phyloP scores from a whole-genome alignment of 2,329 filamentous ascomycete genomes.

The Endothia cerciana region DNA sequence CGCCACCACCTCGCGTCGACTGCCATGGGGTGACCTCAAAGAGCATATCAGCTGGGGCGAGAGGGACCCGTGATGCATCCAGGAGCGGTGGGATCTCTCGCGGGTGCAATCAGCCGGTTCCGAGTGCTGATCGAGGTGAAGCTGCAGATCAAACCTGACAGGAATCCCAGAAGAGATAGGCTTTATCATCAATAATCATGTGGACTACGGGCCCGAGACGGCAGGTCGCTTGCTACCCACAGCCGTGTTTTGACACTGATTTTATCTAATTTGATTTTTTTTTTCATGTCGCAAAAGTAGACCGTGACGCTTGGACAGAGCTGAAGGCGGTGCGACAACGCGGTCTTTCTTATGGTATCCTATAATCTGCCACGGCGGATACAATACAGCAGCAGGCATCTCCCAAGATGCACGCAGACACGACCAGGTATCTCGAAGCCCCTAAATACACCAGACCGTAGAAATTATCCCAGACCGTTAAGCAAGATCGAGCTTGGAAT shows the following conservation, averaged over 20 bases:
- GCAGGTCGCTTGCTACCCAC: neutral
- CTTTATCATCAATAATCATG: too few relatives aligned
- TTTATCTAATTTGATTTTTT: slow-evolving; percentile 1
- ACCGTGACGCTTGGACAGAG: neutral
- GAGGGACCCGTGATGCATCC: too few relatives aligned
- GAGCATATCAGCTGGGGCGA: too few relatives aligned
- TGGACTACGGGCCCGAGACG: neutral
- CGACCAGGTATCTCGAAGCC: slow-evolving; percentile 3
- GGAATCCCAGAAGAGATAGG: neutral
- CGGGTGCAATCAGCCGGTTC: neutral
- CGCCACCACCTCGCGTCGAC: too few relatives aligned
- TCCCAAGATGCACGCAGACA: slow-evolving; percentile 5
- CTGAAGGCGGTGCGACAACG: neutral
- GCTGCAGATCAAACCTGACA: neutral
- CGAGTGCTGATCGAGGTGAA: neutral
- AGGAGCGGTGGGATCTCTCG: too few relatives aligned
- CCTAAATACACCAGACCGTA: slow-evolving; percentile 2
- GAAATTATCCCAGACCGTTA: slow-evolving; percentile 14
- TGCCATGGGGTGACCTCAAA: too few relatives aligned
- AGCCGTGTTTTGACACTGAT: neutral
- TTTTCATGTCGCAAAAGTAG: neutral
- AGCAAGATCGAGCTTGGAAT: neutral
- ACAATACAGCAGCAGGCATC: slow-evolving; percentile 5
- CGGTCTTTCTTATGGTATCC: slow-evolving; percentile 13
- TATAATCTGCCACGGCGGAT: neutral